phyloP scores from a whole-genome alignment of 2,329 filamentous ascomycete species.

The Colletotrichum sidae region DNA sequence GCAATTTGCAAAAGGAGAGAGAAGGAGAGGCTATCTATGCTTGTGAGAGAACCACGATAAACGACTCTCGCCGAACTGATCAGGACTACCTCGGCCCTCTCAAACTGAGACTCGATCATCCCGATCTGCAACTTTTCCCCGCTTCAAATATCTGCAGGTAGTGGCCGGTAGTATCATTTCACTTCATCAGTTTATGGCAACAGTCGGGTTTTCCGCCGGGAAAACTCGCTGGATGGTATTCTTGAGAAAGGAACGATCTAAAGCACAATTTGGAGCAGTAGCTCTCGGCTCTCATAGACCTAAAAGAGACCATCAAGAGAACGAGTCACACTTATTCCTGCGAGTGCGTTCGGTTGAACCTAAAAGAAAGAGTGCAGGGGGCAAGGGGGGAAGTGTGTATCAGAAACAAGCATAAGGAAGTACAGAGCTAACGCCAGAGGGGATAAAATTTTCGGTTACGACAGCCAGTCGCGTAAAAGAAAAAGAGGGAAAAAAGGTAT shows the following conservation, averaged over 20 bases:
- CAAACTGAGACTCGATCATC: no score
- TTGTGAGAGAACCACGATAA: no score
- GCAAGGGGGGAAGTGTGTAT: not conserved
- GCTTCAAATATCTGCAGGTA: no score
- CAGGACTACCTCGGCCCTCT: no score
- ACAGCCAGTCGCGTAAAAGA: conserved; percentile 8
- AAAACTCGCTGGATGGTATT: conserved; percentile 13
- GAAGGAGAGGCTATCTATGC: no score
- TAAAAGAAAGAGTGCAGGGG: not conserved
- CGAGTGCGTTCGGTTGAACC: conserved; percentile 19
- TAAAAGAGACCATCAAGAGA: conserved; percentile 27
- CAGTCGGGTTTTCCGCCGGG: not conserved
- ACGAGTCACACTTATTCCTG: conserved; percentile 16
- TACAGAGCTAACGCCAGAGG: conserved; percentile 28
- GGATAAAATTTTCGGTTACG: conserved; percentile 16
- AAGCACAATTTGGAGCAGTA: conserved; percentile 19
- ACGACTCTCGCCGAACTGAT: no score
- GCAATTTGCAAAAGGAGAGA: no score
- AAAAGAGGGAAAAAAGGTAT: conserved; percentile 30
- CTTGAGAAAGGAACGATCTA: conserved; percentile 20
- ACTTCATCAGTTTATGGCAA: no score
- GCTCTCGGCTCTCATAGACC: conserved; percentile 12
- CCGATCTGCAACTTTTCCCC: no score
- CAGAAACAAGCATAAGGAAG: conserved; percentile 3
- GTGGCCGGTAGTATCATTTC: no score